Base-by-base conservation (phyloP, 345 rosid genomes). In the Alliaria petiolata region DNA sequence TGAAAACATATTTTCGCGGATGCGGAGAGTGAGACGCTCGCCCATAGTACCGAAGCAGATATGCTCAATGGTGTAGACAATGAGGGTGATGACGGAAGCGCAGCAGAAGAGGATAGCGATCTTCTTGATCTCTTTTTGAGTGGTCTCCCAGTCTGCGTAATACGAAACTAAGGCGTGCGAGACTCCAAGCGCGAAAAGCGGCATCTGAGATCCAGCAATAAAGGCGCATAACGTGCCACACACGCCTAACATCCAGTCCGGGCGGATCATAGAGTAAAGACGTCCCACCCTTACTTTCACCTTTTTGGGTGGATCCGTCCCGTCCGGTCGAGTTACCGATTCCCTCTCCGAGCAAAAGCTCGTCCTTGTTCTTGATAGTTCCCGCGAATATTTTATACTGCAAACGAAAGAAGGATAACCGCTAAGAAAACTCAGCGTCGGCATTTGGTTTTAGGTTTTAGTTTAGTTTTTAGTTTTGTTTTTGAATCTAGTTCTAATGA, bases 111-210 rank as follows among this genome's bases (percentile, higher is more conserved):
- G 79, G 66, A 80, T 80, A 52, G 90, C 52, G 17, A 93, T 89
- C 74, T 80, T 91, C 85, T 84, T 91, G 35, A 93, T 76, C 80
- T 93, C 98, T 16, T 52, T 87, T 44, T 80, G 76, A 1, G 89
- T 84, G 17, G 81, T 81, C 7, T 82, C 96, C 98, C 98, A 93
- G 79, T 78, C 40, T n/a, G 16, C 60, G 83, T 93, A 93, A 69
- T 69, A 85, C 15, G 98, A 54, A 40, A 93, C 97, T 49, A 93
- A 91, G 46, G 97, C 95, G 58, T 91, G 95, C 19, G 98, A 84
- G 72, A 93, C 88, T 5, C 98, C 98, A 55, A 93, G 93, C 5
- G 98, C 98, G 26, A 93, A 93, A 43, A 93, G 90, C 4, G 98
- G 98, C 98, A 91, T 89, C 77, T 83, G 90, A 25, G 98, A 84